Percentiles rank a stretch among this genome's conserved stretches.
These are phyloP conservation scores for Apostasia ramifera DNA, from an alignment of 106 monocot species.

Conservation along the genomic window DNA sequence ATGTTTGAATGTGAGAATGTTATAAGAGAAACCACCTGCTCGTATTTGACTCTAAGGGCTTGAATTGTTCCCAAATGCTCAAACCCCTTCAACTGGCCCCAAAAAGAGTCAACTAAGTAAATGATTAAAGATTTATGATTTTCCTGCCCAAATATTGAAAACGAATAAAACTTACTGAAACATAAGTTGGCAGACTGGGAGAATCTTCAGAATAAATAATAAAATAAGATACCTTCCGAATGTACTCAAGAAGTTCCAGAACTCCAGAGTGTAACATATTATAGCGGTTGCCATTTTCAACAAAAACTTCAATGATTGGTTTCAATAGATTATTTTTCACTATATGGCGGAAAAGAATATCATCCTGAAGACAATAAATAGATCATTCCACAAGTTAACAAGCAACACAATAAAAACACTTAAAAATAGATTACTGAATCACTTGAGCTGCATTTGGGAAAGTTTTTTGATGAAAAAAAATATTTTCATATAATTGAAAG, in stretches of 20 bases:
- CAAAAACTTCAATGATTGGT: conserved; percentile 79
- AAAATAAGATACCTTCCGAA: conserved; percentile 61
- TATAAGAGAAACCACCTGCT: conserved; percentile 50
- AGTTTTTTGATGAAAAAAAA: no score
- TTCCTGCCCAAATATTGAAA: conserved; percentile 30
- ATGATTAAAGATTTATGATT: conserved; percentile 52
- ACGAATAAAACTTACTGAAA: background rate
- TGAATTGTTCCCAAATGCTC: conserved; percentile 57
- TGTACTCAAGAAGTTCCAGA: conserved; percentile 82
- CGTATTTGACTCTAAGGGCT: conserved; percentile 79
- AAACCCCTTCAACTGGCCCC: conserved; percentile 67
- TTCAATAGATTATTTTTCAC: conserved; percentile 86
- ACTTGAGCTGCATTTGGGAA: no score
- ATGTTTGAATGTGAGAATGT: background rate
- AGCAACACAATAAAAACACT: background rate
- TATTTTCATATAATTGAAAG: no score
- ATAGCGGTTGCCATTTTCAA: conserved; percentile 80
- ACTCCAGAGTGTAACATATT: conserved; percentile 95
- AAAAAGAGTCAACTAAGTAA: conserved; percentile 64
- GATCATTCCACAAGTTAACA: background rate
- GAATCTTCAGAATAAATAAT: background rate
- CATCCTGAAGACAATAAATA: conserved; percentile 57
- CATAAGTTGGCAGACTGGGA: background rate
- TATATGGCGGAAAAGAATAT: conserved; percentile 68
- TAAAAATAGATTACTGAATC: background rate